Evolutionary conservation across 768 basidiomycete genomes (phyloP).

Genomic region (Kwoniella sp.): DNA sequence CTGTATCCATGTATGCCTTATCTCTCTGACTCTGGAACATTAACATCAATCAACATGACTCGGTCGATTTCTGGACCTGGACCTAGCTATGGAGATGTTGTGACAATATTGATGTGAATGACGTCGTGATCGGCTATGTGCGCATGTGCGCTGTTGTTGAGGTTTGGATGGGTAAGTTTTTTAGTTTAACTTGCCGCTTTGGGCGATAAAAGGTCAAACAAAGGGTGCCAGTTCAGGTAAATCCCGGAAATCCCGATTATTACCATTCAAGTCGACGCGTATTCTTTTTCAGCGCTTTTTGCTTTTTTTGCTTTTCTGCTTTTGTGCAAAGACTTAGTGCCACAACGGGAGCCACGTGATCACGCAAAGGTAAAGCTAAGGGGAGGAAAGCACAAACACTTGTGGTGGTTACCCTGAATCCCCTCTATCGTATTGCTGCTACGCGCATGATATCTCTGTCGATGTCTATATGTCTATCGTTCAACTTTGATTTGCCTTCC

Average conservation of each 20-base stretch:
- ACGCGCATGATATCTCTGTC: neutral
- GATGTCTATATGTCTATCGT: neutral
- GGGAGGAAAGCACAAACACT: neutral
- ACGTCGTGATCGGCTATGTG: conserved; percentile 2
- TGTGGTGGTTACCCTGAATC: neutral
- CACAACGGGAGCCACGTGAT: too few species aligned
- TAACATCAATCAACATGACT: too few species aligned
- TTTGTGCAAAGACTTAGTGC: neutral
- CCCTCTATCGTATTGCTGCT: too few species aligned
- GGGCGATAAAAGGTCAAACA: neutral
- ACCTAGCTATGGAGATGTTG: too few species aligned
- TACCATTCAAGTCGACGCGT: too few species aligned
- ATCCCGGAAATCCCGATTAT: neutral
- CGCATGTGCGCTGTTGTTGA: too few species aligned
- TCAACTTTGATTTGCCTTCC: neutral
- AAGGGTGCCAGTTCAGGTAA: neutral
- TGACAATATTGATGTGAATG: neutral
- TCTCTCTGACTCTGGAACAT: too few species aligned
- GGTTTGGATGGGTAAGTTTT: neutral
- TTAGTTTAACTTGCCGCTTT: neutral
- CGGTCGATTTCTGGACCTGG: too few species aligned
- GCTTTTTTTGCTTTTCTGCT: neutral
- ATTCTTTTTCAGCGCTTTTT: neutral
- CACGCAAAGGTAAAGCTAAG: too few species aligned
- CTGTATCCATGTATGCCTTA: too few species aligned